Evolutionary conservation across 768 basidiomycete genomes (phyloP).

Genomic region (Sporobolomyces phaffii): DNA sequence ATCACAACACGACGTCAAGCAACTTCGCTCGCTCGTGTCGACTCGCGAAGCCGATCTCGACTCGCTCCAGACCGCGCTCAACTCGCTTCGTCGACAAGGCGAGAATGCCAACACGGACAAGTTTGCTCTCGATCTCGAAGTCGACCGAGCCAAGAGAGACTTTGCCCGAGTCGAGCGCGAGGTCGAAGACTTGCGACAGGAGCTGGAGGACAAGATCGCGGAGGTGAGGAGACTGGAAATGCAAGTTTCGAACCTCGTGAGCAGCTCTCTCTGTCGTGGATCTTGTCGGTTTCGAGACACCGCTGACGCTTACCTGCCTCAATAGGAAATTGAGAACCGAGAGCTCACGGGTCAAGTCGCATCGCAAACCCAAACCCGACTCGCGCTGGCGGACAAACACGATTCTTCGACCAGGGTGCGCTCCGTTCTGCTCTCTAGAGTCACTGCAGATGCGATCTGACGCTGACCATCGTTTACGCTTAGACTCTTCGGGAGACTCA

Average conservation of each 20-base stretch:
- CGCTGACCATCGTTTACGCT: background rate
- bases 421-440: background rate
- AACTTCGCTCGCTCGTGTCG: constrained; percentile 52
- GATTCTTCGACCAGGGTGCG: constrained; percentile 58
- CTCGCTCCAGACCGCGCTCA: constrained; percentile 66
- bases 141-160: constrained; percentile 78
- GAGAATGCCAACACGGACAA: constrained; percentile 75
- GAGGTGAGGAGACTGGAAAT: constrained; percentile 65
- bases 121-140: constrained; percentile 81
- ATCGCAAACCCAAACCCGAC: constrained; percentile 74
- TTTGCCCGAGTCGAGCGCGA: constrained; percentile 74
- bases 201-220: constrained; percentile 62
- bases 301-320: too few relatives aligned
- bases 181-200: constrained; percentile 62
- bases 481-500: constrained; percentile 62
- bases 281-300: background rate
- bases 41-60: constrained; percentile 71
- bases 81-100: constrained; percentile 64
- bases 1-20: constrained; percentile 41
- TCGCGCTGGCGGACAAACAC: constrained; percentile 85
- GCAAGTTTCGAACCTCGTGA: constrained; percentile 61
- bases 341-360: constrained; percentile 74
- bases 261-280: constrained; percentile 20
- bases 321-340: constrained; percentile 69
- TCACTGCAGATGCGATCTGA: too few relatives aligned